phyloP scores from a whole-genome alignment of 2,329 filamentous ascomycete genomes.

The Hypoxylon sp. region DNA sequence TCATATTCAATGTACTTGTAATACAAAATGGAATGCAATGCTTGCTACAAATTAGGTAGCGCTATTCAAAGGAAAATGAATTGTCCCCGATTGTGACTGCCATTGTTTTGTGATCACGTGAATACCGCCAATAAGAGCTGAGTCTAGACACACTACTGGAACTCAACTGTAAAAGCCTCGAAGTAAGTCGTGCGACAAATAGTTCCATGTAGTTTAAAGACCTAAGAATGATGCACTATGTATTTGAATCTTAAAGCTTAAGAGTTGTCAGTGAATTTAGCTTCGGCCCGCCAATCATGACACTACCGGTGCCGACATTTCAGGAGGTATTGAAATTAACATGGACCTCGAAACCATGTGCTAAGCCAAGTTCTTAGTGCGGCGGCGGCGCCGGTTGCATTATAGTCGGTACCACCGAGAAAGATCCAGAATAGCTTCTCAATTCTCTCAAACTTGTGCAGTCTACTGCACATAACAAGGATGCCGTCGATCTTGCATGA shows the following conservation, averaged over 20 bases:
- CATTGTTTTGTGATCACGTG: not conserved
- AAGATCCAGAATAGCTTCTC: conserved; percentile 22
- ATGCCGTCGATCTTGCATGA: conserved; percentile 1
- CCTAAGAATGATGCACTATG: not conserved
- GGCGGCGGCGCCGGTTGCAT: conserved; percentile 21
- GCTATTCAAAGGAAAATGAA: conserved; percentile 16
- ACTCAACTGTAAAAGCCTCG: conserved; percentile 9
- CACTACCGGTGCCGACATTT: not conserved
- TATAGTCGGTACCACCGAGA: conserved; percentile 25
- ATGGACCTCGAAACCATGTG: not conserved
- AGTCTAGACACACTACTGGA: conserved; percentile 1
- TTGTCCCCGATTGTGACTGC: conserved; percentile 21
- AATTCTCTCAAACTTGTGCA: not conserved
- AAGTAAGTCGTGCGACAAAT: not conserved
- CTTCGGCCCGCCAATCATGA: not conserved
- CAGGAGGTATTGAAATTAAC: not conserved
- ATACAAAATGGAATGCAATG: conserved; percentile 24
- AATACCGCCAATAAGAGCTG: too few relatives aligned
- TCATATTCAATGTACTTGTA: conserved; percentile 32
- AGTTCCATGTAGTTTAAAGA: not conserved
- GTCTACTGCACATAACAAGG: not conserved
- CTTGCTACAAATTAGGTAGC: conserved; percentile 1
- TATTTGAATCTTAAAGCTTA: not conserved
- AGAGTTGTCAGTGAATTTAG: not conserved
- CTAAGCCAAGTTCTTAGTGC: conserved; percentile 2